Conservation (phyloP, 2,329 filamentous ascomycete species). For the Colletotrichum navitas region DNA sequence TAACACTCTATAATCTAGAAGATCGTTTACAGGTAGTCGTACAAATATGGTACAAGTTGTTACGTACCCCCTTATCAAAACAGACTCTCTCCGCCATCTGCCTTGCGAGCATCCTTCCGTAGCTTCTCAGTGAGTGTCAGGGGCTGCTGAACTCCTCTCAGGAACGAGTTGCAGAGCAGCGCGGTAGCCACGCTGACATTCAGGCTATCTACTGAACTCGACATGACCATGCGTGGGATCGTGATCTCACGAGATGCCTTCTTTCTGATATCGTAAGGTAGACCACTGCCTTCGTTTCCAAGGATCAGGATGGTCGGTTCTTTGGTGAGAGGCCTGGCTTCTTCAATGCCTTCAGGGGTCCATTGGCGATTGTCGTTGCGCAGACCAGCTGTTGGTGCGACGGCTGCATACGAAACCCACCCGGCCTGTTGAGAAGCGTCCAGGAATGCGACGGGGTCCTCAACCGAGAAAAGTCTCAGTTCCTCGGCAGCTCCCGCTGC, state of each 20-base stretch:
- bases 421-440: conserved; percentile 74
- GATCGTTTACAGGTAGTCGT: conserved; percentile 21
- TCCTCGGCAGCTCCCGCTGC: conserved; percentile 89
- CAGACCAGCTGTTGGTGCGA: conserved; percentile 57
- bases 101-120: conserved; percentile 52
- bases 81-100: conserved; percentile 31
- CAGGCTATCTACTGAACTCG: conserved; percentile 82
- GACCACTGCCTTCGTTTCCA: conserved; percentile 83
- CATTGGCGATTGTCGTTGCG: conserved; percentile 55
- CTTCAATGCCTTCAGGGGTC: conserved; percentile 63
- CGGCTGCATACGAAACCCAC: conserved; percentile 88
- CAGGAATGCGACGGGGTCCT: conserved; percentile 78
- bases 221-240: conserved; percentile 69
- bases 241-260: conserved; percentile 75
- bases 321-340: conserved; percentile 64
- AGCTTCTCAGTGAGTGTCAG: conserved; percentile 51
- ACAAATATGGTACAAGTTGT: conserved; percentile 29
- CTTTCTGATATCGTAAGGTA: conserved; percentile 73
- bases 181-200: conserved; percentile 93
- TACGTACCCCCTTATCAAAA: conserved; percentile 23
- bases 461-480: conserved; percentile 78
- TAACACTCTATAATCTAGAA: not conserved
- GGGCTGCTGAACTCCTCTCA: conserved; percentile 56
- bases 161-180: conserved; percentile 78
- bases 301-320: conserved; percentile 84